A percentile compares a stretch with the other conserved stretches of the same genome.
Evolutionary conservation across 768 basidiomycete genomes (phyloP).

Genomic region (Saitozyma sp.): DNA sequence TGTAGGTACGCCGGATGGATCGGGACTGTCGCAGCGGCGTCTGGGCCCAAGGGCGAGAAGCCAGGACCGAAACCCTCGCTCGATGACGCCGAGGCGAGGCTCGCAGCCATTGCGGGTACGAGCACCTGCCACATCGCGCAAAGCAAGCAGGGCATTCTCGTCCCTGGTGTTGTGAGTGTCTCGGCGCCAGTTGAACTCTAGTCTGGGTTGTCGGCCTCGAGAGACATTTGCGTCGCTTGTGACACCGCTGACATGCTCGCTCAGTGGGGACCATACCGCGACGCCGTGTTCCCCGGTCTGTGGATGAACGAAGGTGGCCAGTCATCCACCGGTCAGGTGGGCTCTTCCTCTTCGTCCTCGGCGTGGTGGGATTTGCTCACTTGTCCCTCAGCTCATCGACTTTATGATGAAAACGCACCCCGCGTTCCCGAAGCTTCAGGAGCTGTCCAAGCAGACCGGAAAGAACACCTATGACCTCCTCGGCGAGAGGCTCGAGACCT

Average conservation of each 20-base stretch:
- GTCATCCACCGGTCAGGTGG: constrained; percentile 91
- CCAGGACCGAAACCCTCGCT: constrained; percentile 61
- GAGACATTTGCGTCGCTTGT: too few relatives aligned
- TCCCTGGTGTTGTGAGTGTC: constrained; percentile 66
- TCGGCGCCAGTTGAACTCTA: neutral
- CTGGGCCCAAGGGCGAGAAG: constrained; percentile 53
- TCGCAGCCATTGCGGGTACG: constrained; percentile 93
- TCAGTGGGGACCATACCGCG: constrained; percentile 57
- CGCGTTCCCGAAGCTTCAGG: constrained; percentile 70
- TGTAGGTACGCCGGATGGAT: constrained; percentile 86
- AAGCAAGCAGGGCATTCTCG: constrained; percentile 79
- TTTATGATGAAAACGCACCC: constrained; percentile 91
- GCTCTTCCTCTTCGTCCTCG: constrained; percentile 7
- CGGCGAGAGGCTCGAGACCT: constrained; percentile 68
- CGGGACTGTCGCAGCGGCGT: constrained; percentile 84
- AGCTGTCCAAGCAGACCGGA: constrained; percentile 61
- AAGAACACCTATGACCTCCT: constrained; percentile 60
- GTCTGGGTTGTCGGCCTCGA: constrained; percentile 23
- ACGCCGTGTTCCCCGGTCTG: constrained; percentile 88
- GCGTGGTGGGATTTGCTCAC: constrained; percentile 1
- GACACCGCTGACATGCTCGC: constrained; percentile 9
- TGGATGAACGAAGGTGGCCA: constrained; percentile 99
- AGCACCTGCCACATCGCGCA: constrained; percentile 95
- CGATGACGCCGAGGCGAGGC: constrained; percentile 72
- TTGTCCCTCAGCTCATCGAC: constrained; percentile 70